Evolutionary conservation across 345 rosid species (phyloP), one percentile per base, ranked within the genome.

Genomic region (Erysimum cheiranthoides): DNA sequence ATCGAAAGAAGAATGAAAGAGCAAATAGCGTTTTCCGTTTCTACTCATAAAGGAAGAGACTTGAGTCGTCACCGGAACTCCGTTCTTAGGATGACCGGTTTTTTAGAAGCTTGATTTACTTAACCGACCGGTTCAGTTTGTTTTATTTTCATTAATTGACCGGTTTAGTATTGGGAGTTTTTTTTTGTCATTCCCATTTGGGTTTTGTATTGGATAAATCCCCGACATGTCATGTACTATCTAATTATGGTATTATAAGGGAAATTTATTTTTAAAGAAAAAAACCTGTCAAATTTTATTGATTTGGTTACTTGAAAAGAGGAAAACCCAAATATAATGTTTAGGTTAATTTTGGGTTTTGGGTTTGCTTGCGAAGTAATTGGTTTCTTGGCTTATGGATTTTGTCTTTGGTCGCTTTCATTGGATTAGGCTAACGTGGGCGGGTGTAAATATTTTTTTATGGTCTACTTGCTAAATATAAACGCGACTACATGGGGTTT

Each of bases 81-180:
- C 3, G 80, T 93, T 73, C 91, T 91, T 28, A 74, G 90, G 66
- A 78, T 90, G 89, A 93, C 98, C 10, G 98, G 97, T 2, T 91
- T 91, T 79, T 80, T 91, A 78, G 98, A 93, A 81, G 74, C 87
- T 8, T 89, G 66, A 82, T 71, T 66, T 56, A 7, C 12, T 60
- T 32, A 68, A 75, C 69, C 69, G 74, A 2, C 74, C 63, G 63
- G 74, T 68, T 68, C 31, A 68, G 10, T 61, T 68, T 60, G n/a
- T 21, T 57, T 57, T 67, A 18, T 59, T 74, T 75, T 51, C 28
- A 14, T 32, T 34, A 51, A 42, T 42, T 75, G 69, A 40, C 56
- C 69, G 74, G 79, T 67, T 39, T 28, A 25, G 17, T 60, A 36
- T 47, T 2, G 13, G 6, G 59, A 21, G 5, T 50, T 18, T 25